These are phyloP conservation scores for Venturia oleaginea DNA, from an alignment of 2,329 filamentous ascomycete genomes.

Conservation along the genomic window DNA sequence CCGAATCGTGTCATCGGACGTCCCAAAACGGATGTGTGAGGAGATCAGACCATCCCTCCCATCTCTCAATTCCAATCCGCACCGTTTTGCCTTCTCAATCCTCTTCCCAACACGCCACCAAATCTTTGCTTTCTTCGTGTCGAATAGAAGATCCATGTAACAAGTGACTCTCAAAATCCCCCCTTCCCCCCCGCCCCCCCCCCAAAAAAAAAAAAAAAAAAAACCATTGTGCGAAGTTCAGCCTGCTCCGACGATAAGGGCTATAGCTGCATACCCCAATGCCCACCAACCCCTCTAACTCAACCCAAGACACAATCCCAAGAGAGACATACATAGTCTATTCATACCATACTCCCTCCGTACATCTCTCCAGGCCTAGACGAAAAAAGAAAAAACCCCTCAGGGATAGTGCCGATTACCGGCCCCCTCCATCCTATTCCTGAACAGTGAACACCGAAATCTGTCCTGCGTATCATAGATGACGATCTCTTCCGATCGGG, in stretches of 20 bases:
- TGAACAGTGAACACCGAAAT: background rate
- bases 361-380: slow-evolving; percentile 4
- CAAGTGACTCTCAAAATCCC: too few relatives aligned
- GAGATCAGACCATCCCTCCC: background rate
- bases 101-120: background rate
- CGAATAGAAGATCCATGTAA: too few relatives aligned
- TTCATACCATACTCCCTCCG: too few relatives aligned
- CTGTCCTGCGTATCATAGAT: background rate
- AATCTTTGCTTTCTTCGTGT: background rate
- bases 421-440: background rate
- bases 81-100: background rate
- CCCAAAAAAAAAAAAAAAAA: too few relatives aligned
- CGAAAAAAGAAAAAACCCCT: background rate
- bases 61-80: background rate
- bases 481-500: background rate
- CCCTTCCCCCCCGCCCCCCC: too few relatives aligned
- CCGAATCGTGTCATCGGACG: background rate
- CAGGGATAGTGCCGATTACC: slow-evolving; percentile 1
- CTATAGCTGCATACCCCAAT: background rate
- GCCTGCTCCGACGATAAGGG: background rate
- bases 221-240: too few relatives aligned
- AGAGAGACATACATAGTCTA: too few relatives aligned
- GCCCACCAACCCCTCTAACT: too few relatives aligned
- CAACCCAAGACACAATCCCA: too few relatives aligned
- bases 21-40: background rate